Percentiles rank a stretch among this genome's conserved stretches.
These are phyloP conservation scores for Arctium lappa DNA, from an alignment of 129 eudicot species.

Conservation along the genomic window DNA sequence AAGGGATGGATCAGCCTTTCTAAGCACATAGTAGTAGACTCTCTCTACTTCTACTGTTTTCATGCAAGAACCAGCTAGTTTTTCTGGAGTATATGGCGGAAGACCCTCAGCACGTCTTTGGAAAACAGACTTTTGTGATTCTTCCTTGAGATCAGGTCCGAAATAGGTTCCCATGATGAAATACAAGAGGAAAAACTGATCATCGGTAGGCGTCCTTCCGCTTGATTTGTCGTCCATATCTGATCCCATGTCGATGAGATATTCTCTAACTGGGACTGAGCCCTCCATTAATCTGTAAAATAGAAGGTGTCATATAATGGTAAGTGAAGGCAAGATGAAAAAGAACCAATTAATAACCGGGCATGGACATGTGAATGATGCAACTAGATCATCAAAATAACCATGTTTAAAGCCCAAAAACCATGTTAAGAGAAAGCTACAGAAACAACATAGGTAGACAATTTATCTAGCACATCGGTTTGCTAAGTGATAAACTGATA, in stretches of 20 bases:
- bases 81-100: slow-evolving; percentile 44
- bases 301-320: neutral
- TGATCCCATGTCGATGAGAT: slow-evolving; percentile 38
- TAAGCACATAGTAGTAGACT: slow-evolving; percentile 55
- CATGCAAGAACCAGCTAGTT: slow-evolving; percentile 54
- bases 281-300: slow-evolving; percentile 39
- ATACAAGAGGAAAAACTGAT: slow-evolving; percentile 67
- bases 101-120: slow-evolving; percentile 66
- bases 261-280: slow-evolving; percentile 27
- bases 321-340: neutral
- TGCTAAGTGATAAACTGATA: too few species aligned
- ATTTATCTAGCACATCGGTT: too few species aligned
- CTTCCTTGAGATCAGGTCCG: slow-evolving; percentile 63
- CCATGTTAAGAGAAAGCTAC: too few species aligned
- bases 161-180: slow-evolving; percentile 85
- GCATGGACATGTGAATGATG: neutral
- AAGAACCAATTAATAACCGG: neutral
- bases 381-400: neutral
- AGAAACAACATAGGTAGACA: too few species aligned
- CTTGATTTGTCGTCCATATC: slow-evolving; percentile 34
- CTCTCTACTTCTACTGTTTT: slow-evolving; percentile 54
- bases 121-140: slow-evolving; percentile 47
- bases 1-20: slow-evolving; percentile 61
- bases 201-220: slow-evolving; percentile 42
- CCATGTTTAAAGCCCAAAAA: neutral